A percentile compares a stretch with the other conserved stretches of the same genome.
phyloP scores from a whole-genome alignment of 176 grass and related monocot species.

The Tillandsia fasciculata region DNA sequence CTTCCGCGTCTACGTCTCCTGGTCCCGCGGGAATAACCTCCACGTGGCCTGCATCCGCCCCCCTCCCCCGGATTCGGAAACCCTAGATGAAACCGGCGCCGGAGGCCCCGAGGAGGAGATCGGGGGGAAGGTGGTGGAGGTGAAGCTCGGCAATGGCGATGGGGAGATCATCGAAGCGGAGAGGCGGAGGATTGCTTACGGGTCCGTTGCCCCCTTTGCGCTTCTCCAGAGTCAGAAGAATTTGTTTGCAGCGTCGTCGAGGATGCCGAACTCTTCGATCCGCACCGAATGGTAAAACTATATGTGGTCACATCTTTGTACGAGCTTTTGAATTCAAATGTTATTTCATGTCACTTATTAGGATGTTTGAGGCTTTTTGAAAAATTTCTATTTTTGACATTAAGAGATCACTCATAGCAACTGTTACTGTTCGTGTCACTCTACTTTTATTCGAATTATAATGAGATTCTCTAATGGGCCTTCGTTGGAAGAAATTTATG shows the following conservation, averaged over 20 bases:
- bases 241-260: slow-evolving; percentile 47
- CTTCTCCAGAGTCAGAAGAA: slow-evolving; percentile 77
- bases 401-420: too few relatives aligned
- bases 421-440: too few relatives aligned
- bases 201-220: slow-evolving; percentile 58
- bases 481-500: background rate
- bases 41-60: slow-evolving; percentile 65
- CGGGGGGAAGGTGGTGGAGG: slow-evolving; percentile 65
- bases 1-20: slow-evolving; percentile 69
- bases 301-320: too few relatives aligned
- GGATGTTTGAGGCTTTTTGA: too few relatives aligned
- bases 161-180: slow-evolving; percentile 48
- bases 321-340: background rate
- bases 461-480: background rate
- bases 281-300: slow-evolving; percentile 52
- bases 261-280: slow-evolving; percentile 36
- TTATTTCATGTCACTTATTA: too few relatives aligned
- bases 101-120: slow-evolving; percentile 21
- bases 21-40: slow-evolving; percentile 79
- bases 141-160: slow-evolving; percentile 44
- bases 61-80: slow-evolving; percentile 14
- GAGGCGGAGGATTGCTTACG: slow-evolving; percentile 80
- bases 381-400: too few relatives aligned
- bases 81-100: background rate
- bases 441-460: background rate